Evolutionary conservation across 1,284 basidiomycete genomes (phyloP).

Genomic region (Tilletia indica): DNA sequence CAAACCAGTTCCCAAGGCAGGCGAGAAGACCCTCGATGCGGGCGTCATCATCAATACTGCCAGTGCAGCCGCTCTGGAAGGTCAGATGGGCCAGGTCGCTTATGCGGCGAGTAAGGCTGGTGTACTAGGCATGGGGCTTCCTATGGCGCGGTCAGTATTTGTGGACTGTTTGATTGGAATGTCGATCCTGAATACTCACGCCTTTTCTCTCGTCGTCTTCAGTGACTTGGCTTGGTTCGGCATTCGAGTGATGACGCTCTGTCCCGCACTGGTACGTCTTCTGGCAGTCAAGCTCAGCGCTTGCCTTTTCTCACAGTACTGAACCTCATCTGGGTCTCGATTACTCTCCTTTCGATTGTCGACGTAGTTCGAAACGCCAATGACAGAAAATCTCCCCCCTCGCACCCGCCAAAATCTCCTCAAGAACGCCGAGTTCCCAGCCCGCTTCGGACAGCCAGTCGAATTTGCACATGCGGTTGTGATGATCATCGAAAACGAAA

Average conservation of each 20-base stretch:
- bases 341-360: not conserved
- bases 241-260: constrained; percentile 37
- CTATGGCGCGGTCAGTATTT: constrained; percentile 49
- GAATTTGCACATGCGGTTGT: constrained; percentile 53
- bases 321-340: not conserved
- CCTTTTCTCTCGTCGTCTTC: not conserved
- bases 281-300: not conserved
- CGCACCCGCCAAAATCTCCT: constrained; percentile 21
- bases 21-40: constrained; percentile 36
- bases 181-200: not conserved
- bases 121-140: constrained; percentile 50
- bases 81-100: constrained; percentile 55
- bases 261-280: constrained; percentile 12
- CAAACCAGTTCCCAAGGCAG: constrained; percentile 32
- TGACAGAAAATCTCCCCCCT: constrained; percentile 50
- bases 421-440: constrained; percentile 30
- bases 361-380: constrained; percentile 53
- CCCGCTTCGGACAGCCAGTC: constrained; percentile 23
- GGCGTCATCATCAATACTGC: constrained; percentile 57
- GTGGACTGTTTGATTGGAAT: not conserved
- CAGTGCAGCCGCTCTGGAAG: constrained; percentile 54
- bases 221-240: constrained; percentile 56
- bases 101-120: constrained; percentile 55
- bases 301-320: not conserved
- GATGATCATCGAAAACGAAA: constrained; percentile 47